phyloP scores from a whole-genome alignment of 2,329 filamentous ascomycete species.

The Cercospora brassicicola region DNA sequence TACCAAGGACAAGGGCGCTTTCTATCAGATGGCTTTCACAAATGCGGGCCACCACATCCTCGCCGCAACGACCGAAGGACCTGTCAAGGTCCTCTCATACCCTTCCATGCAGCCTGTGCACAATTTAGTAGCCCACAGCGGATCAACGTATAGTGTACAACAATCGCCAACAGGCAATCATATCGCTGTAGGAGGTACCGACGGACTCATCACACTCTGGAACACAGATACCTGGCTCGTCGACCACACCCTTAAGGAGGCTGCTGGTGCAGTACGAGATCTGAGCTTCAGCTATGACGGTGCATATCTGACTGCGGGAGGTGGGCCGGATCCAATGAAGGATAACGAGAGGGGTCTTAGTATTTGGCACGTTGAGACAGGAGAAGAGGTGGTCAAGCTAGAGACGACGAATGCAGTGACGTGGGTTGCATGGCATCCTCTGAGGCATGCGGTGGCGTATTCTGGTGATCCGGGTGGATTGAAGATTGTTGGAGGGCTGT shows the following conservation, averaged over 20 bases:
- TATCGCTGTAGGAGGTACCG: slow-evolving; percentile 72
- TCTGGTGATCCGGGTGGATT: slow-evolving; percentile 65
- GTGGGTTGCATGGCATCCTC: slow-evolving; percentile 74
- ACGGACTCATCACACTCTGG: slow-evolving; percentile 74
- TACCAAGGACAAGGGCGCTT: slow-evolving; percentile 49
- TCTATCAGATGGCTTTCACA: slow-evolving; percentile 72
- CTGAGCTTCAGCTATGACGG: slow-evolving; percentile 79
- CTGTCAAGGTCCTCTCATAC: slow-evolving; percentile 68
- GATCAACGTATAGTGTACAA: slow-evolving; percentile 66
- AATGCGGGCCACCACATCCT: slow-evolving; percentile 71
- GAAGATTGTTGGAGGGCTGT: slow-evolving; percentile 60
- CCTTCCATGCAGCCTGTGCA: slow-evolving; percentile 59
- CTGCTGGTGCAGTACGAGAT: slow-evolving; percentile 66
- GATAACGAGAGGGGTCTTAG: slow-evolving; percentile 71
- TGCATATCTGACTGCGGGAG: slow-evolving; percentile 70
- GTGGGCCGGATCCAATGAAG: slow-evolving; percentile 39
- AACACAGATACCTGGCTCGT: slow-evolving; percentile 77
- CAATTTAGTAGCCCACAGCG: slow-evolving; percentile 69
- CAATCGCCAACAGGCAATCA: slow-evolving; percentile 70
- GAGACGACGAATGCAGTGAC: slow-evolving; percentile 66
- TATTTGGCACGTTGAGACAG: slow-evolving; percentile 70
- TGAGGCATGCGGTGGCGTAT: slow-evolving; percentile 71
- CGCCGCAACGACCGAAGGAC: slow-evolving; percentile 69
- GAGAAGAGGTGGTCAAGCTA: slow-evolving; percentile 69
- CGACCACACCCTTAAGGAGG: slow-evolving; percentile 67